phyloP scores from a whole-genome alignment of 2,329 filamentous ascomycete species.

The Paraconiothyrium sp. region DNA sequence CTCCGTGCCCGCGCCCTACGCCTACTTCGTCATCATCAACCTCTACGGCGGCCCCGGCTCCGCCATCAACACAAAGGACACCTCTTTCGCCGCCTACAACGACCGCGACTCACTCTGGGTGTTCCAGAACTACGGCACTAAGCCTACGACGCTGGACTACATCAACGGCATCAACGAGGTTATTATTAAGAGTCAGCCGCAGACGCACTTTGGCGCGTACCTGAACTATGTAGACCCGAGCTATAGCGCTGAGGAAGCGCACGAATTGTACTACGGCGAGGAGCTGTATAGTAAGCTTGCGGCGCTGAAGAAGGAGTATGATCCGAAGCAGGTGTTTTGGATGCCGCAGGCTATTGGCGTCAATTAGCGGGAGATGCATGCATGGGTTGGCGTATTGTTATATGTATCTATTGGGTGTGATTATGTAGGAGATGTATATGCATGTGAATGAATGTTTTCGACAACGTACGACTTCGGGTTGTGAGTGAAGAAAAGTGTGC shows the following conservation, averaged over 20 bases:
- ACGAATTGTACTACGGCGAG: slow-evolving; percentile 60
- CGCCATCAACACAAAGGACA: slow-evolving; percentile 46
- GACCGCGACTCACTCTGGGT: slow-evolving; percentile 51
- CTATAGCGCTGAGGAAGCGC: slow-evolving; percentile 58
- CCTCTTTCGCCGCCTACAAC: slow-evolving; percentile 45
- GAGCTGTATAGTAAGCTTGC: slow-evolving; percentile 46
- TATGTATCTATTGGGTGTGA: background rate
- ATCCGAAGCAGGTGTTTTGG: slow-evolving; percentile 52
- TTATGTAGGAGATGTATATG: background rate
- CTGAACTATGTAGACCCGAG: slow-evolving; percentile 64
- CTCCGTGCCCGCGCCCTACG: slow-evolving; percentile 26
- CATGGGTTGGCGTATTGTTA: background rate
- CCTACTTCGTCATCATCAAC: slow-evolving; percentile 52
- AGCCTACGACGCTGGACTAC: slow-evolving; percentile 40
- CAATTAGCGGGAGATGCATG: background rate
- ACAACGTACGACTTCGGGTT: no score
- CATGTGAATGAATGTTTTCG: background rate
- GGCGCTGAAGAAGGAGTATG: slow-evolving; percentile 52
- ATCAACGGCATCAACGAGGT: slow-evolving; percentile 56
- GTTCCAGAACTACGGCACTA: slow-evolving; percentile 49
- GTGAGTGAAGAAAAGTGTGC: no score
- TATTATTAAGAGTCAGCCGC: slow-evolving; percentile 48
- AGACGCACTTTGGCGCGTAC: slow-evolving; percentile 59
- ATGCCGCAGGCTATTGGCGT: slow-evolving; percentile 49
- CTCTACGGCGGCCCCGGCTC: slow-evolving; percentile 51